Percentiles rank a stretch among this genome's conserved stretches.
These are phyloP conservation scores for Zasmidium angulare DNA, from an alignment of 2,329 filamentous ascomycete species.

Conservation along the genomic window DNA sequence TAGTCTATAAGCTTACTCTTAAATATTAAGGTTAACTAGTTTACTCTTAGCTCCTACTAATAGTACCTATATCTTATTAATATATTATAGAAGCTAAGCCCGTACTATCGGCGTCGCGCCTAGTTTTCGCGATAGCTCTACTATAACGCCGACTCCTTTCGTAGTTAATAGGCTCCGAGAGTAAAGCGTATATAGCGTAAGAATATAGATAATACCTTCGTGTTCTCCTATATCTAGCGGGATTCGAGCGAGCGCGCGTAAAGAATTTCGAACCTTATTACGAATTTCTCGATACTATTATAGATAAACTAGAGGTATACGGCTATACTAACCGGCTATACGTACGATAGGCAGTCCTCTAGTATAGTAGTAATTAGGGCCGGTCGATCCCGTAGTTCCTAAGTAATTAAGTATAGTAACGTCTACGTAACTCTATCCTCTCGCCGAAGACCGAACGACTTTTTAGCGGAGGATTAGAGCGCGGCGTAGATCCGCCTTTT, in stretches of 20 bases:
- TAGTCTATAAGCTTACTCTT: no score
- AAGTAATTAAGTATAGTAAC: not conserved
- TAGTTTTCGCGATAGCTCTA: not conserved
- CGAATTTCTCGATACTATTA: not conserved
- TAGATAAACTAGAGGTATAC: not conserved
- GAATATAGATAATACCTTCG: not conserved
- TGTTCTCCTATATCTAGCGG: not conserved
- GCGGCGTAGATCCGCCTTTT: not conserved
- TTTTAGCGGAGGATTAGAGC: not conserved
- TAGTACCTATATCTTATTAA: not conserved
- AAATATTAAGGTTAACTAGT: no score
- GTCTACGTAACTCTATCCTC: not conserved
- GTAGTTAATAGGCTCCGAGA: not conserved
- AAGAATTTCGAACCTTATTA: not conserved
- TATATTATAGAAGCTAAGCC: not conserved
- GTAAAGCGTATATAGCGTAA: not conserved
- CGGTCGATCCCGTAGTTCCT: not conserved
- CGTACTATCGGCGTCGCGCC: not conserved
- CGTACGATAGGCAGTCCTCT: not conserved
- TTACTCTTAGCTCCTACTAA: no score
- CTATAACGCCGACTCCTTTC: not conserved
- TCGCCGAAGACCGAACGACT: not conserved
- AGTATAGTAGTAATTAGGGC: not conserved
- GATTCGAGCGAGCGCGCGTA: not conserved
- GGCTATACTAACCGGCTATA: not conserved